These are phyloP conservation scores for Diaporthe velutina DNA, from an alignment of 2,329 filamentous ascomycete species.

Conservation along the genomic window DNA sequence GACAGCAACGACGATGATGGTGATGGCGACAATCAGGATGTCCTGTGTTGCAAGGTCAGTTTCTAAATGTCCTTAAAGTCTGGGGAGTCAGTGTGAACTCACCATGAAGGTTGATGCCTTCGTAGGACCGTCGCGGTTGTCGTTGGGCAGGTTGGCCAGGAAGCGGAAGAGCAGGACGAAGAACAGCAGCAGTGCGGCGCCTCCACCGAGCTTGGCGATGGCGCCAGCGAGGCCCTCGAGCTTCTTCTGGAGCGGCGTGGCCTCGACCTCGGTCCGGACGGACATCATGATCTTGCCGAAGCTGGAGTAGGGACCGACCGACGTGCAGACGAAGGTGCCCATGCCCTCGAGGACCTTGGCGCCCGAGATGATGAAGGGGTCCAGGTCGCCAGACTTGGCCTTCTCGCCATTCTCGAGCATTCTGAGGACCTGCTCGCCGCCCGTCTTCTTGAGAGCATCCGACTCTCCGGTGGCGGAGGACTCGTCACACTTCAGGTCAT, in stretches of 20 bases:
- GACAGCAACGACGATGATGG: constrained; percentile 75
- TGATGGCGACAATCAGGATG: constrained; percentile 75
- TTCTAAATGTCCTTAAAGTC: too few relatives aligned
- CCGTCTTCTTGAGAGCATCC: constrained; percentile 75
- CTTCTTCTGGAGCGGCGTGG: constrained; percentile 68
- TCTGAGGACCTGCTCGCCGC: constrained; percentile 68
- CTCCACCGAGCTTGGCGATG: constrained; percentile 66
- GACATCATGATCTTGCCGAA: constrained; percentile 70
- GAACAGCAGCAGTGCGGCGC: constrained; percentile 80
- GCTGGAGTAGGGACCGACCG: constrained; percentile 67
- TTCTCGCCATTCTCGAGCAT: constrained; percentile 62
- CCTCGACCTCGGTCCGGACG: constrained; percentile 63
- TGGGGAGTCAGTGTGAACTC: neutral
- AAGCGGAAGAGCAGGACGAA: constrained; percentile 85
- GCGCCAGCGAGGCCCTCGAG: constrained; percentile 59
- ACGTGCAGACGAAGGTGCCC: constrained; percentile 67
- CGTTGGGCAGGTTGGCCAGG: constrained; percentile 70
- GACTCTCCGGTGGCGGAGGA: constrained; percentile 79
- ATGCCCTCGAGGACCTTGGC: constrained; percentile 66
- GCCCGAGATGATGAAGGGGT: constrained; percentile 75
- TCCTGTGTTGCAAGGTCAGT: constrained; percentile 45
- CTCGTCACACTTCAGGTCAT: constrained; percentile 77
- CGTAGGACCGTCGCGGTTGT: constrained; percentile 59
- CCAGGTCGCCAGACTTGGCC: constrained; percentile 58
- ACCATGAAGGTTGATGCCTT: constrained; percentile 70